Conservation (phyloP, 2,329 filamentous ascomycete species). For the Xylaria sp. region DNA sequence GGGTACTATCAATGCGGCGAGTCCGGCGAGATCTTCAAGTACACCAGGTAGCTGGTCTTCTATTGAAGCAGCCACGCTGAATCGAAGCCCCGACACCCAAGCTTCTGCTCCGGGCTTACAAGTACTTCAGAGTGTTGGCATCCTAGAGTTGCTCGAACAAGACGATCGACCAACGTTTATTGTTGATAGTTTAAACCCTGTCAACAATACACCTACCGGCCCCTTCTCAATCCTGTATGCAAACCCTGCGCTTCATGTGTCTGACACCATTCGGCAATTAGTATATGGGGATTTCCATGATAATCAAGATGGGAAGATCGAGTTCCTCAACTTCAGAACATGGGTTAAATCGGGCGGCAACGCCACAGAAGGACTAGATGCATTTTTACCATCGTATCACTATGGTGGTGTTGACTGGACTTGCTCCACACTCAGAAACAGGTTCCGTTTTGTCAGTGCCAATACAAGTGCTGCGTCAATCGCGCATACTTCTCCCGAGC, state of each 20-base stretch:
- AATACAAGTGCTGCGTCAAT: conserved; percentile 53
- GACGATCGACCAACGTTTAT: conserved; percentile 82
- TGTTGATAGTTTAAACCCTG: conserved; percentile 70
- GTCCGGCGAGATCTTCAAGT: conserved; percentile 60
- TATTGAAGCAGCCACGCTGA: conserved; percentile 62
- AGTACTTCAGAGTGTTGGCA: conserved; percentile 71
- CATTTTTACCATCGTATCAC: conserved; percentile 63
- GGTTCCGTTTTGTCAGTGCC: conserved; percentile 75
- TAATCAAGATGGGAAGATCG: conserved; percentile 54
- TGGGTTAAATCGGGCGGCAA: conserved; percentile 72
- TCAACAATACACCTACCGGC: conserved; percentile 61
- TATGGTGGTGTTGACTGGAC: conserved; percentile 77
- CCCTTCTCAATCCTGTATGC: conserved; percentile 72
- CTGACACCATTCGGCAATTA: conserved; percentile 64
- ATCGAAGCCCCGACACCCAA: conserved; percentile 62
- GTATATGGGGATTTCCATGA: conserved; percentile 61
- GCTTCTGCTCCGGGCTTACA: conserved; percentile 60
- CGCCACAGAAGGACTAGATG: conserved; percentile 62
- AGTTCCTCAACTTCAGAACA: conserved; percentile 72
- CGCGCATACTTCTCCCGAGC: conserved; percentile 54
- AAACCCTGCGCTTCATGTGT: conserved; percentile 72
- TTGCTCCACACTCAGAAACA: conserved; percentile 73
- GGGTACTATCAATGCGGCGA: conserved; percentile 61
- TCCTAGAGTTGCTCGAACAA: conserved; percentile 78
- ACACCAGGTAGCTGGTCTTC: conserved; percentile 65